Percentiles rank a stretch among this genome's conserved stretches.
Evolutionary conservation across 148 eudicot genomes (phyloP).

Genomic region (Chenopodium suecicum): DNA sequence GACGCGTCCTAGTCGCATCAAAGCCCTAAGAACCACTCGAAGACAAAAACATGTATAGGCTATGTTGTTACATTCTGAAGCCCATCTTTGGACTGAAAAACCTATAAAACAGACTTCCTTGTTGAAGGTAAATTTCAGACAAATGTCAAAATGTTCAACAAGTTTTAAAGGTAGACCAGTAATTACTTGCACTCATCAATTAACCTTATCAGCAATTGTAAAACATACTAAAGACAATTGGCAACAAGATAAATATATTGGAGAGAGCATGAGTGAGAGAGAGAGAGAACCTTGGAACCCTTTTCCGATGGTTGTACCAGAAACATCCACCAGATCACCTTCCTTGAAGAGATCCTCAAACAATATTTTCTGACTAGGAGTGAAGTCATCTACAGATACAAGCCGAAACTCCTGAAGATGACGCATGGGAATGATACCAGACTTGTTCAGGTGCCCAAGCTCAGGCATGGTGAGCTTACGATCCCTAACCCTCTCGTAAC

Average conservation of each 20-base stretch:
- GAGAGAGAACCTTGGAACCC: constrained; percentile 68
- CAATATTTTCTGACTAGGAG: constrained; percentile 54
- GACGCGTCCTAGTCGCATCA: not conserved
- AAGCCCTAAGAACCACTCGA: not conserved
- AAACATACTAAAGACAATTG: not conserved
- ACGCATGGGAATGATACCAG: constrained; percentile 76
- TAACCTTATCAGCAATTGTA: not conserved
- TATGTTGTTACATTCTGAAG: not conserved
- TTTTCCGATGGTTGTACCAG: constrained; percentile 91
- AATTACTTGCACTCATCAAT: not conserved
- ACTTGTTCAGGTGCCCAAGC: constrained; percentile 71
- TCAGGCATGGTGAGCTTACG: constrained; percentile 82
- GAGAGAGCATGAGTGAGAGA: constrained; percentile 8
- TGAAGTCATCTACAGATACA: constrained; percentile 59
- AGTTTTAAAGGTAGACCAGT: not conserved
- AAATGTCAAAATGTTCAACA: not conserved
- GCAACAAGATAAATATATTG: not conserved
- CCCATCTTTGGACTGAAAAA: not conserved
- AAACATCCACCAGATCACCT: constrained; percentile 89
- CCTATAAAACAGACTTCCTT: not conserved
- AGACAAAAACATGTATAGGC: not conserved
- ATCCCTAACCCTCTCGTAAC: constrained; percentile 84
- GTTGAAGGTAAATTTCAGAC: not conserved
- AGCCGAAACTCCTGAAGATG: constrained; percentile 91
- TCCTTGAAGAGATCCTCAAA: constrained; percentile 76